These are phyloP conservation scores for Exophiala sideris DNA, from an alignment of 2,329 filamentous ascomycete species.

Conservation along the genomic window DNA sequence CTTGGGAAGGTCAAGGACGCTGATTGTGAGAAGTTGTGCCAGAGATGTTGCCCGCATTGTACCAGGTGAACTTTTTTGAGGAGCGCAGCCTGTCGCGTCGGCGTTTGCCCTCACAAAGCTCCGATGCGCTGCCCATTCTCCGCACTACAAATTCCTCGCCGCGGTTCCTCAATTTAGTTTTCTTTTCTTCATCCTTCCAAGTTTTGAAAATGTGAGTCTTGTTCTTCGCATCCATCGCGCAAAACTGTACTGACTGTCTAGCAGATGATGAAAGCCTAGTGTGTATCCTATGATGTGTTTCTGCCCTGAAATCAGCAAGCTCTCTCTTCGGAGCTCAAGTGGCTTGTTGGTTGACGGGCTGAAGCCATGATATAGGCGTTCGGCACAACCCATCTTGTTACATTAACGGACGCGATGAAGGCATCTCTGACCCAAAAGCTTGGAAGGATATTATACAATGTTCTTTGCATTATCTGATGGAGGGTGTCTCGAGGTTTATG, in stretches of 20 bases:
- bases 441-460: conserved; percentile 45
- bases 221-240: not conserved
- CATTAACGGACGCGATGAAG: conserved; percentile 90
- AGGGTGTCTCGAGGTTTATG: not conserved
- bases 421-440: conserved; percentile 65
- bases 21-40: not conserved
- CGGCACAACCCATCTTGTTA: conserved; percentile 99
- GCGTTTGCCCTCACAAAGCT: conserved; percentile 6
- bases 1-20: not conserved
- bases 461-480: not conserved
- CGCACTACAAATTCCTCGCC: conserved; percentile 30
- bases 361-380: conserved; percentile 84
- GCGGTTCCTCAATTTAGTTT: conserved; percentile 39
- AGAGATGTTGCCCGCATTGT: not conserved
- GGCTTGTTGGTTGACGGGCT: conserved; percentile 69
- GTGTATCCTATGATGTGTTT: conserved; percentile 87
- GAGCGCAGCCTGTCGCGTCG: not conserved
- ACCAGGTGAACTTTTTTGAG: not conserved
- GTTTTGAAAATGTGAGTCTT: conserved; percentile 89
- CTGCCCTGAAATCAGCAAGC: conserved; percentile 65
- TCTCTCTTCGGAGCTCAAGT: conserved; percentile 90
- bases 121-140: conserved; percentile 5
- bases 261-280: conserved; percentile 84
- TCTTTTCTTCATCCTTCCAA: conserved; percentile 89
- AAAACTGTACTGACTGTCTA: conserved; percentile 8